Conservation (phyloP, 495 filamentous ascomycete species). For the Daldinia bambusicola region DNA sequence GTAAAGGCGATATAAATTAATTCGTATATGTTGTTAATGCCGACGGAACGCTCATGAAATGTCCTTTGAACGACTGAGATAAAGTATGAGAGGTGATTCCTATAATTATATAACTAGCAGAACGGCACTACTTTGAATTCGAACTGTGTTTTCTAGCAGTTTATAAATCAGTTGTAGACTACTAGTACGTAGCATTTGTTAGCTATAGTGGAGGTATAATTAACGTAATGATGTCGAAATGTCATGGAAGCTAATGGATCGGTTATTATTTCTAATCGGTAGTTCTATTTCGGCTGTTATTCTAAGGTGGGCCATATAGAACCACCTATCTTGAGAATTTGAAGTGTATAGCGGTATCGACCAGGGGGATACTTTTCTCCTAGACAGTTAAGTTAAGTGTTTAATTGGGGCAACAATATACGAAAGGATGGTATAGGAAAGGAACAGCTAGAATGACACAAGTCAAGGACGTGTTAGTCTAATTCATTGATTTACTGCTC, state of each 20-base stretch:
- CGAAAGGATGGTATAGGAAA: neutral
- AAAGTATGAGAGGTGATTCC: too few relatives aligned
- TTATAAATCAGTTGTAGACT: neutral
- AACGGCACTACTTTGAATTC: neutral
- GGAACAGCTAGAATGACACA: neutral
- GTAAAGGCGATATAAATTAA: too few relatives aligned
- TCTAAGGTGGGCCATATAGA: neutral
- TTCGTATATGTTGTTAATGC: too few relatives aligned
- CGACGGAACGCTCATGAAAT: too few relatives aligned
- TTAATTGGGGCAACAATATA: neutral
- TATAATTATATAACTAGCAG: too few relatives aligned
- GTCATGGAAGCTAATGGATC: slow-evolving; percentile 26
- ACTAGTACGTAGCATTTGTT: neutral
- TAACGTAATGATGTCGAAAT: slow-evolving; percentile 18
- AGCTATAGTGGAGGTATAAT: neutral
- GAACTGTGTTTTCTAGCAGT: neutral
- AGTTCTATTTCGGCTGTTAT: slow-evolving; percentile 4
- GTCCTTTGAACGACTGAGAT: too few relatives aligned
- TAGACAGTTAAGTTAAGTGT: neutral
- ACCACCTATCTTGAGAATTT: neutral
- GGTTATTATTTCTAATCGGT: slow-evolving; percentile 17
- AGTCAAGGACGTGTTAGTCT: neutral
- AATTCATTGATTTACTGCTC: neutral
- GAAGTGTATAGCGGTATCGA: neutral
- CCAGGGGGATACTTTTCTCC: neutral